Conservation (phyloP, 345 rosid species). For the Pistacia atlantica region DNA sequence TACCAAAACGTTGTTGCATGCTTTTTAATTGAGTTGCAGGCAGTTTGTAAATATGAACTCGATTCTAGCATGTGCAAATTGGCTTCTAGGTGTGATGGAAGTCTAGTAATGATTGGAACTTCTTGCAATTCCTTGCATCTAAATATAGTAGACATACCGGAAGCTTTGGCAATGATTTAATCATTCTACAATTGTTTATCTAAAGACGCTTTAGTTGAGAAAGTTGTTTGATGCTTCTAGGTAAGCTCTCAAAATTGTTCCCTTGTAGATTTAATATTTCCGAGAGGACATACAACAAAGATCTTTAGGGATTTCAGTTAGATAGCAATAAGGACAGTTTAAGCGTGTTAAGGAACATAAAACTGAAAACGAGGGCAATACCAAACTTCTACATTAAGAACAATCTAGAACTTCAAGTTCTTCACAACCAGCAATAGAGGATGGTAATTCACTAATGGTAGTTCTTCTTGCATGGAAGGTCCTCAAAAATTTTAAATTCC, state of each 20-base stretch:
- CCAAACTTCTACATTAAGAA: not conserved
- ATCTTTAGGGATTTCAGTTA: not conserved
- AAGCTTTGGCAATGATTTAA: not conserved
- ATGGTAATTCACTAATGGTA: not conserved
- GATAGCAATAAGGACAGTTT: not conserved
- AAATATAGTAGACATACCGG: not conserved
- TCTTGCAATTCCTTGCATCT: not conserved
- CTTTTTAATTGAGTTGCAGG: not conserved
- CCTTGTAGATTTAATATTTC: not conserved
- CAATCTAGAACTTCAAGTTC: not conserved
- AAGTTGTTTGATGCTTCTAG: slow-evolving; percentile 3
- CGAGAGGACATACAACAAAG: not conserved
- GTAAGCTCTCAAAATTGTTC: not conserved
- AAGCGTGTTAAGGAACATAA: not conserved
- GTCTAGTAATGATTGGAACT: not conserved
- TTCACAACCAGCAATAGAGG: not conserved
- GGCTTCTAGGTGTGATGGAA: not conserved
- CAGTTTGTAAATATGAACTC: not conserved
- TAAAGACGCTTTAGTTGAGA: not conserved
- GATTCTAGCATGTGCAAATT: not conserved
- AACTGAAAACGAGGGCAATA: not conserved
- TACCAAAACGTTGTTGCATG: not conserved
- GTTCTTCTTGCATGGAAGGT: not conserved
- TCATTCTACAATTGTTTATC: not conserved
- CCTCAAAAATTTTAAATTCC: not conserved